Conservation (phyloP, 768 basidiomycete genomes). For the Trametes gibbosa region DNA sequence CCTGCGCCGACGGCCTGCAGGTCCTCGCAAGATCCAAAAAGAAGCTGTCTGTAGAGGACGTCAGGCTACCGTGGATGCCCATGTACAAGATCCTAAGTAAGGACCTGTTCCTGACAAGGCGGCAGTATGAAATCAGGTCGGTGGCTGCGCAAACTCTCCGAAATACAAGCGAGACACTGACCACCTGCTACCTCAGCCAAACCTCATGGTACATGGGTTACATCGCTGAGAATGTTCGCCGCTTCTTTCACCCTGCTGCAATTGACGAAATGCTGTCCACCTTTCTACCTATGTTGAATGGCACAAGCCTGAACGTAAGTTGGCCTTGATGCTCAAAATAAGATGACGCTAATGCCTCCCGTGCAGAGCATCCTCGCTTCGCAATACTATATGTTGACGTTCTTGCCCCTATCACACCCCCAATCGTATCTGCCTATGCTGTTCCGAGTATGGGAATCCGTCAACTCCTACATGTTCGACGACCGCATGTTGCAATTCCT, state of each 20-base stretch:
- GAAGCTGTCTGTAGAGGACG: slow-evolving; percentile 72
- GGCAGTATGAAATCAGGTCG: slow-evolving; percentile 78
- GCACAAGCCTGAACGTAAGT: slow-evolving; percentile 69
- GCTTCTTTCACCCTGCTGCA: slow-evolving; percentile 88
- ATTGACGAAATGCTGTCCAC: slow-evolving; percentile 86
- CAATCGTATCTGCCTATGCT: slow-evolving; percentile 82
- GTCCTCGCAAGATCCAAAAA: slow-evolving; percentile 64
- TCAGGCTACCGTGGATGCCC: slow-evolving; percentile 83
- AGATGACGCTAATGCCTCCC: slow-evolving; percentile 5
- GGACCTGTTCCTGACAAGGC: slow-evolving; percentile 73
- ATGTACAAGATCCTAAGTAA: slow-evolving; percentile 65
- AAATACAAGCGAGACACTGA: not conserved
- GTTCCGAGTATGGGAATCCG: slow-evolving; percentile 83
- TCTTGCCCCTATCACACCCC: slow-evolving; percentile 82
- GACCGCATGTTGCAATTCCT: slow-evolving; percentile 87
- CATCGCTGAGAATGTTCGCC: slow-evolving; percentile 61
- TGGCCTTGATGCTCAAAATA: not conserved
- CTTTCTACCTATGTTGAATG: slow-evolving; percentile 78
- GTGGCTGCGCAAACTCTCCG: slow-evolving; percentile 25
- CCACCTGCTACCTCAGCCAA: slow-evolving; percentile 43
- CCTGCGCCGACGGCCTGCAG: slow-evolving; percentile 62
- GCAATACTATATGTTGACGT: slow-evolving; percentile 83
- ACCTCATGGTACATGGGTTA: slow-evolving; percentile 77
- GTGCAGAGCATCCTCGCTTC: slow-evolving; percentile 68
- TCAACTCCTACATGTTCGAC: slow-evolving; percentile 88